Conservation (phyloP, 148 eudicot species). For the Cornus kousa region DNA sequence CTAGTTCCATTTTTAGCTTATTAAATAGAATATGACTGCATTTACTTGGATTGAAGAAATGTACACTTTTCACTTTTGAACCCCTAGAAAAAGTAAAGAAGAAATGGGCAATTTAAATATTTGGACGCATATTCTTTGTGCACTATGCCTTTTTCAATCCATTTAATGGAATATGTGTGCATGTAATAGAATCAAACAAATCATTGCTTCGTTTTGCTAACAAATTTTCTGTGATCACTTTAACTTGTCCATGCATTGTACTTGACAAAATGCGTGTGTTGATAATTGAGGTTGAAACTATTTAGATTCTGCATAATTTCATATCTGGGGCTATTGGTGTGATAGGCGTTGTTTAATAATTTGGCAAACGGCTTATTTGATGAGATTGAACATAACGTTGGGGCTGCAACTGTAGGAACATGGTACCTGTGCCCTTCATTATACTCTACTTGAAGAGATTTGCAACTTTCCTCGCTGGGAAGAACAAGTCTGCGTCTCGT, state of each 20-base stretch:
- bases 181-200: background rate
- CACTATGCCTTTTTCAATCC: background rate
- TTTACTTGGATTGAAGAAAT: background rate
- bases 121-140: background rate
- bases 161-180: background rate
- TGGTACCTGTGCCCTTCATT: constrained; percentile 93
- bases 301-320: background rate
- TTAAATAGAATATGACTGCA: background rate
- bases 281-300: background rate
- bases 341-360: background rate
- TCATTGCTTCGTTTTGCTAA: background rate
- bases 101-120: too few species aligned
- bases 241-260: background rate
- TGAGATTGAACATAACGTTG: constrained; percentile 4
- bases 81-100: too few species aligned
- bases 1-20: too few species aligned
- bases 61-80: background rate
- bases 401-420: constrained; percentile 54
- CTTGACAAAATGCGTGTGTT: background rate
- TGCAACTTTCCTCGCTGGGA: constrained; percentile 68
- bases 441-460: constrained; percentile 69
- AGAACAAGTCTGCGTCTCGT: constrained; percentile 48
- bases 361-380: constrained; percentile 7
- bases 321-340: background rate
- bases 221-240: background rate